Base-by-base conservation (phyloP, 176 grass and related monocot species). In the Metroxylon sagu region DNA sequence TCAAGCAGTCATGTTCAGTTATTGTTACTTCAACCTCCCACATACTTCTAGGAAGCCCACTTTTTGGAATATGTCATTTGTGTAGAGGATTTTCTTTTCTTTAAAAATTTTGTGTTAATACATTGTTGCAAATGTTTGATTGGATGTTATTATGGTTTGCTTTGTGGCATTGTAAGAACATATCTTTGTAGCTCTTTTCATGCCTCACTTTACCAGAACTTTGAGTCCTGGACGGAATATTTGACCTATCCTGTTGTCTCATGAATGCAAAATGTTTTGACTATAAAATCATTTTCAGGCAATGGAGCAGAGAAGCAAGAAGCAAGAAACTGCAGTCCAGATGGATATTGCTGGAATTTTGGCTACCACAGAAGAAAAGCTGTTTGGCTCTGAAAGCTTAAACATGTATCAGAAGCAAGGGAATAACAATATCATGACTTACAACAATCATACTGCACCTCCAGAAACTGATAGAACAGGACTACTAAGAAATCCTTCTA, bases 401-500 rank as follows among this genome's bases (percentile, higher is more conserved):
- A 73, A 43, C 54, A 3, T 39, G 49, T 29, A 52, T 26, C 57
- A 61, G 23, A 71, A 71, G 48, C 57, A 31, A 10, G 57, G 18
- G 52, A 23, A 29, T 52, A 60, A 29, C 52, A 30, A 12, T 53
- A 25, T 35, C 30, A 31, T 8, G n/a, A 21, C 54, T 25, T 57
- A 52, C 4, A 21, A 16, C 14, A 25, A 59, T 21, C 56, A 49
- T 71, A 6, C 71, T 55, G 52, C 49, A 48, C 75, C 75, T 66
- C 53, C 67, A 27, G 80, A 83, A 12, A 50, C 64, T 30, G 84
- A 88, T 72, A 71, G 73, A 69, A 60, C 70, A 16, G 66, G 59
- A 62, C 35, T 87, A 57, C 59, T 65, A 18, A 78, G 71, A 56
- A 80, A 76, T 75, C 83, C 76, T 1, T 88, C 81, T 4, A 78